A percentile compares a stretch with the other conserved stretches of the same genome.
Conservation (phyloP, 306 rosid genomes). For the Malus fusca region DNA sequence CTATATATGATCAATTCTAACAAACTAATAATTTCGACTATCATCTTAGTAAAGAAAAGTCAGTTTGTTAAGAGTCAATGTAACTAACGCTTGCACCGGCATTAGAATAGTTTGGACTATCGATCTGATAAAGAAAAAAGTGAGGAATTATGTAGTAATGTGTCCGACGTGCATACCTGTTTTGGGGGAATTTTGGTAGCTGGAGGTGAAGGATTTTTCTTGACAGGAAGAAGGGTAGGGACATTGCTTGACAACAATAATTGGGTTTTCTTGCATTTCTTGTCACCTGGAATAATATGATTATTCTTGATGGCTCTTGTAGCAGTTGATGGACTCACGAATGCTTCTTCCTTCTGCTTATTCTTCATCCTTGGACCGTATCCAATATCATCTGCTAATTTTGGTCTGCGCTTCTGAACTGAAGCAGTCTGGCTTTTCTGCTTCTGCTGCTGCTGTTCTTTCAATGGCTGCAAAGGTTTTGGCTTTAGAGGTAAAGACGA, state of each 20-base stretch:
- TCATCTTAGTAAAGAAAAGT: background rate
- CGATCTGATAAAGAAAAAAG: background rate
- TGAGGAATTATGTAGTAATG: background rate
- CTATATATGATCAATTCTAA: no score
- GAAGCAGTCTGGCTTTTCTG: constrained; percentile 2
- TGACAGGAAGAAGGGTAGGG: constrained; percentile 37
- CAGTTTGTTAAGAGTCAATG: background rate
- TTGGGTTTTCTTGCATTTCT: constrained; percentile 45
- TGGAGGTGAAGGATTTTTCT: constrained; percentile 28
- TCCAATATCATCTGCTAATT: constrained; percentile 27
- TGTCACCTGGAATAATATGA: constrained; percentile 22
- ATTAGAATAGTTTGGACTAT: background rate
- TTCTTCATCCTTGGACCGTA: constrained; percentile 41
- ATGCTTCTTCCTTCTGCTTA: constrained; percentile 64
- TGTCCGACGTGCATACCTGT: constrained; percentile 22
- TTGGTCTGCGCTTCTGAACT: constrained; percentile 15
- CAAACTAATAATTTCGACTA: background rate
- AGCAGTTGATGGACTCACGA: constrained; percentile 44
- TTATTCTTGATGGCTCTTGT: constrained; percentile 19
- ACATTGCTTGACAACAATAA: constrained; percentile 26
- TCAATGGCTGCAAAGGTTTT: background rate
- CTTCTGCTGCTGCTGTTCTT: constrained; percentile 17
- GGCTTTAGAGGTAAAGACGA: background rate
- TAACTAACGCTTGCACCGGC: background rate
- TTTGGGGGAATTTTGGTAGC: constrained; percentile 30